These are phyloP conservation scores for Hygrocybe punicea DNA, from an alignment of 768 basidiomycete genomes.

Conservation along the genomic window DNA sequence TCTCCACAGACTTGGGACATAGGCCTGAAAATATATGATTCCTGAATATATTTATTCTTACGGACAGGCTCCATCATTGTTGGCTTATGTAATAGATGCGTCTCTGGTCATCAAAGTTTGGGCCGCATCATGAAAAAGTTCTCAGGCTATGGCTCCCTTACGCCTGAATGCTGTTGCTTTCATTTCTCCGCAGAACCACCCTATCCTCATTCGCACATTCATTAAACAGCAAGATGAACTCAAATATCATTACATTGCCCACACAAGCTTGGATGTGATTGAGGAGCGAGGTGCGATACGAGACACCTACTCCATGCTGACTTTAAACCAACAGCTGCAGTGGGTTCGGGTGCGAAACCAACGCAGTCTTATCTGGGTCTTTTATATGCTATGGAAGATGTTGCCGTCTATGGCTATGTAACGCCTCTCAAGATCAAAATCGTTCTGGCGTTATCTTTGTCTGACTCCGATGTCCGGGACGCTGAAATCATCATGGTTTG, in stretches of 20 bases:
- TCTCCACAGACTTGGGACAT: no score
- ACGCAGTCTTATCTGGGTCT: conserved; percentile 82
- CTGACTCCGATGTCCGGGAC: conserved; percentile 79
- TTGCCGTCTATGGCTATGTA: conserved; percentile 88
- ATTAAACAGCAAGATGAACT: conserved; percentile 55
- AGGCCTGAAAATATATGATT: no score
- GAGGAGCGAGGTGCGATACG: conserved; percentile 77
- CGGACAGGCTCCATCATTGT: no score
- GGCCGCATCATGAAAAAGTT: no score
- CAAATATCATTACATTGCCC: conserved; percentile 89
- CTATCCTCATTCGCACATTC: conserved; percentile 75
- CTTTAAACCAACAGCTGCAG: conserved; percentile 28
- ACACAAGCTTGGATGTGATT: conserved; percentile 85
- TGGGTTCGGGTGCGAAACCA: conserved; percentile 55
- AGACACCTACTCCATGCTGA: conserved; percentile 4
- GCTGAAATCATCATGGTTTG: conserved; percentile 72
- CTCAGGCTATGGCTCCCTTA: conserved; percentile 73
- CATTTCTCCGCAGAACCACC: conserved; percentile 80
- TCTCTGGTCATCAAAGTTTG: no score
- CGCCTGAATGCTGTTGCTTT: conserved; percentile 81
- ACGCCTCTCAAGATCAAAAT: conserved; percentile 88
- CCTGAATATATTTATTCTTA: no score
- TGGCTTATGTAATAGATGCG: no score
- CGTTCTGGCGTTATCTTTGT: conserved; percentile 71
- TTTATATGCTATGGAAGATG: conserved; percentile 88